phyloP scores from a whole-genome alignment of 192 early-diverging fungal species.

The Haplosporangium gracile region DNA sequence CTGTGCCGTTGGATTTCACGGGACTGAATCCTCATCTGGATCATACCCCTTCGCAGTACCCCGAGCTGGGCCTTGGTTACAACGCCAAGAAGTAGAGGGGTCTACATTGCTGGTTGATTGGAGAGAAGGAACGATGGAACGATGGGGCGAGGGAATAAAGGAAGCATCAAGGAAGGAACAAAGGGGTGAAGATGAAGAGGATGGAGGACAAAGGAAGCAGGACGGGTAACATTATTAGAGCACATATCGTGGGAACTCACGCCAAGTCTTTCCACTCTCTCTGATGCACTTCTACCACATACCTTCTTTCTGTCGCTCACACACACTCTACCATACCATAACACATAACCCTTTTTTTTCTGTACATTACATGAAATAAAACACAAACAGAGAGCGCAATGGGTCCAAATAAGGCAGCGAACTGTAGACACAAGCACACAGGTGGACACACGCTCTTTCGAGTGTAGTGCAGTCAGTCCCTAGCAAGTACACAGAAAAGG shows the following conservation, averaged over 20 bases:
- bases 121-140: background rate
- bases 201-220: background rate
- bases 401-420: constrained; percentile 1
- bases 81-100: constrained; percentile 26
- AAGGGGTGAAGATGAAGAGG: background rate
- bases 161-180: background rate
- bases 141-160: background rate
- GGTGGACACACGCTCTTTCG: background rate
- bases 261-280: background rate
- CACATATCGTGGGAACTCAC: background rate
- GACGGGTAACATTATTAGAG: background rate
- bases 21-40: constrained; percentile 41
- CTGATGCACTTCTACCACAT: background rate
- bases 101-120: too few relatives aligned
- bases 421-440: background rate
- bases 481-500: too few relatives aligned
- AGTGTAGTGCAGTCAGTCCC: background rate
- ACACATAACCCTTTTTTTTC: background rate
- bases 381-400: background rate
- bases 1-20: constrained; percentile 64
- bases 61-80: constrained; percentile 74
- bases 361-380: background rate
- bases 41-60: constrained; percentile 70
- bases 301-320: background rate
- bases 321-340: background rate